phyloP scores from a whole-genome alignment of 2,329 filamentous ascomycete genomes.

The Rhynchosporium secalis region DNA sequence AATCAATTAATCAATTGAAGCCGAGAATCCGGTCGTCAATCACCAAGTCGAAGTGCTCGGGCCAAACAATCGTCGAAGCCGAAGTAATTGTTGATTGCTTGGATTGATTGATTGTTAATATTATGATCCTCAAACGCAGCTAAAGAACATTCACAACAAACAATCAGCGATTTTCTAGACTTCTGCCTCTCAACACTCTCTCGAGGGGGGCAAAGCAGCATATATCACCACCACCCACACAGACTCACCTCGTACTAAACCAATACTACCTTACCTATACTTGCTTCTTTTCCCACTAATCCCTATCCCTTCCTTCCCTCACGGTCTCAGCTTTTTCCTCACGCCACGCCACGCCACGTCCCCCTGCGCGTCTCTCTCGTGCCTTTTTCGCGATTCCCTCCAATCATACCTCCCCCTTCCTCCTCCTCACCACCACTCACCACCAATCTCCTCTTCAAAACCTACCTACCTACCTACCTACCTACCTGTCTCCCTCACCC shows the following conservation, averaged over 20 bases:
- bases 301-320: not conserved
- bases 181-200: not conserved
- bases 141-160: constrained; percentile 12
- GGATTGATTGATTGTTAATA: not conserved
- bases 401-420: not conserved
- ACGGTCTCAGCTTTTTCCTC: not conserved
- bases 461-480: too few species aligned
- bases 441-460: too few species aligned
- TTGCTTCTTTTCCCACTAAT: not conserved
- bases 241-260: not conserved
- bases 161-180: not conserved
- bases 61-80: constrained; percentile 3
- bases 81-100: constrained; percentile 11
- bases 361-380: not conserved
- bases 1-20: constrained; percentile 2
- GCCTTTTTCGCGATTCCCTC: constrained; percentile 10
- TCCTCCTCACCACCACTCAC: too few species aligned
- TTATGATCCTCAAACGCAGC: not conserved
- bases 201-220: constrained; percentile 19
- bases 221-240: constrained; percentile 23
- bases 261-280: not conserved
- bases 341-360: too few species aligned
- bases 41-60: not conserved
- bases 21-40: not conserved
- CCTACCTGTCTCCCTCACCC: too few species aligned